Conservation (phyloP, 768 basidiomycete species). For the Suillus cothurnatus region DNA sequence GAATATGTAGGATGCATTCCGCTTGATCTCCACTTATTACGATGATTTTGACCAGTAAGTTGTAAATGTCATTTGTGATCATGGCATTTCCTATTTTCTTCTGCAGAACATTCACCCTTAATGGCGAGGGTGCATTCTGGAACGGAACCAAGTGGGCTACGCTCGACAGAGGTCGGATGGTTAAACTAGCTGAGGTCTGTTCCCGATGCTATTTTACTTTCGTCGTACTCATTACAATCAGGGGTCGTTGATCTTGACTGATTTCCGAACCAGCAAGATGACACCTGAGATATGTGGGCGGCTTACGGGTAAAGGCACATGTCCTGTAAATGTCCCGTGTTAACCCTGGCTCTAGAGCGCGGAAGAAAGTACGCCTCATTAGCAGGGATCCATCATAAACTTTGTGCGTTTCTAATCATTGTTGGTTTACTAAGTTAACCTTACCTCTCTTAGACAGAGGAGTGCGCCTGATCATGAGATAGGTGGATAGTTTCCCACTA, state of each 20-base stretch:
- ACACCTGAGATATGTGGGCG: slow-evolving; percentile 4
- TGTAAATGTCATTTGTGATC: not conserved
- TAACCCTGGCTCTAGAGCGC: slow-evolving; percentile 8
- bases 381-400: slow-evolving; percentile 7
- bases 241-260: slow-evolving; percentile 7
- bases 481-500: not conserved
- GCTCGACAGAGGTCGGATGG: not conserved
- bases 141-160: not conserved
- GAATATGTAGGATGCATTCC: not conserved
- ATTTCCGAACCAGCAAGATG: not conserved
- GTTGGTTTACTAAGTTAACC: not conserved
- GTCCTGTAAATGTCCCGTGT: not conserved
- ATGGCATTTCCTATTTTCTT: not conserved
- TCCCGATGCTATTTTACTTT: not conserved
- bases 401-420: slow-evolving; percentile 1
- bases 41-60: slow-evolving; percentile 6
- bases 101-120: slow-evolving; percentile 3
- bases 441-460: slow-evolving; percentile 2
- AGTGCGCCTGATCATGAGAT: not conserved
- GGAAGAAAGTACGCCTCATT: slow-evolving; percentile 6
- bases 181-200: not conserved
- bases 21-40: not conserved
- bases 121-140: not conserved
- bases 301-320: slow-evolving; percentile 3
- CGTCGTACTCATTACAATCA: not conserved